These are phyloP conservation scores for Chaetomiaceae sp. DNA, from an alignment of 2,329 filamentous ascomycete species.

Conservation along the genomic window DNA sequence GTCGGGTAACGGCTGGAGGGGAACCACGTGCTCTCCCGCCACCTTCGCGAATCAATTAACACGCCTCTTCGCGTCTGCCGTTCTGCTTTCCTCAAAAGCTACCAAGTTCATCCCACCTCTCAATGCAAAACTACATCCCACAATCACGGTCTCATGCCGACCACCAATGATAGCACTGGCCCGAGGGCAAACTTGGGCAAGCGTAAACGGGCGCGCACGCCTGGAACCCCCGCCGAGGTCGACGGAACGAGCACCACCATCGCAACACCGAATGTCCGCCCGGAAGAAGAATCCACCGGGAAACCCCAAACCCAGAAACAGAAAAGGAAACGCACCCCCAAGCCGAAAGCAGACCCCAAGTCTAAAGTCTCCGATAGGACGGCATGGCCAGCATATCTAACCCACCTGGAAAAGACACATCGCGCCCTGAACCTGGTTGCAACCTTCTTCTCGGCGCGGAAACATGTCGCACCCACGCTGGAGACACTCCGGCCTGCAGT, in stretches of 20 bases:
- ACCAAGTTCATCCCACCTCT: no score
- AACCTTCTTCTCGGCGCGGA: constrained; percentile 90
- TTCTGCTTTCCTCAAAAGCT: no score
- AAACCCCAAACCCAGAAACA: background rate
- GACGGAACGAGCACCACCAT: no score
- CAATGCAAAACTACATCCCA: no score
- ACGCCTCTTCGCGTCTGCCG: constrained; percentile 6
- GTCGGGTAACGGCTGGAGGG: background rate
- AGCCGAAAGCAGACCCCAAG: background rate
- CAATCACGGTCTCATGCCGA: no score
- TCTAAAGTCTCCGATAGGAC: background rate
- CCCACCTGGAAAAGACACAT: constrained; percentile 68
- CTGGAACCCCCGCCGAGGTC: no score
- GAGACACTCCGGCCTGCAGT: constrained; percentile 82
- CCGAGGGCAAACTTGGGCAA: constrained; percentile 9
- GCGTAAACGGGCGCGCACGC: no score
- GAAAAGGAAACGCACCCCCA: background rate
- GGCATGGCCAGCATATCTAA: constrained; percentile 80
- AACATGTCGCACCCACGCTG: constrained; percentile 87
- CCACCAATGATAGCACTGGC: background rate
- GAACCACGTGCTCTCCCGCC: constrained; percentile 26
- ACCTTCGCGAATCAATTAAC: constrained; percentile 23
- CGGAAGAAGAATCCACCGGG: background rate
- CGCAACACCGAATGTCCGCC: background rate
- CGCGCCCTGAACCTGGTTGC: constrained; percentile 86